phyloP scores from a whole-genome alignment of 306 rosid genomes.

The Castanea sativa region DNA sequence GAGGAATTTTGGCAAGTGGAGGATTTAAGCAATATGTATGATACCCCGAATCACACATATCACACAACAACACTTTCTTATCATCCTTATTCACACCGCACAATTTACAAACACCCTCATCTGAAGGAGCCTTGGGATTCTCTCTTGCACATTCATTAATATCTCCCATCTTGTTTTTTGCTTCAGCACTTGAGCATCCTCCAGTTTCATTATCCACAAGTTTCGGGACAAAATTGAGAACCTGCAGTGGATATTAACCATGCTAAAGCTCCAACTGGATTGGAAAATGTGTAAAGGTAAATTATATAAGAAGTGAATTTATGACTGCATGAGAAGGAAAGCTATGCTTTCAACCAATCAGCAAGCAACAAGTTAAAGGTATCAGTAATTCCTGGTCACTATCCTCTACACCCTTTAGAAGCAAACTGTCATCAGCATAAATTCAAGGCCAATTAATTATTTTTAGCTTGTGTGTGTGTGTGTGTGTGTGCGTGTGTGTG shows the following conservation, averaged over 20 bases:
- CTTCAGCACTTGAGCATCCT: slow-evolving; percentile 51
- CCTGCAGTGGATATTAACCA: slow-evolving; percentile 41
- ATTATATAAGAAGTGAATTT: no score
- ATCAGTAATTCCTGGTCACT: no score
- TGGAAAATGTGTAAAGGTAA: background rate
- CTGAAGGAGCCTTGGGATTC: slow-evolving; percentile 96
- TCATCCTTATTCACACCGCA: slow-evolving; percentile 96
- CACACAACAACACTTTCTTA: slow-evolving; percentile 92
- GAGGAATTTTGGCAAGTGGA: slow-evolving; percentile 96
- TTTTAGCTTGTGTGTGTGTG: no score
- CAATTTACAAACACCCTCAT: slow-evolving; percentile 98
- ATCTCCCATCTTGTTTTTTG: slow-evolving; percentile 54
- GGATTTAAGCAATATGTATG: slow-evolving; percentile 97
- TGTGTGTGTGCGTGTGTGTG: no score
- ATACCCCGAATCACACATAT: slow-evolving; percentile 95
- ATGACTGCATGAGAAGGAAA: no score
- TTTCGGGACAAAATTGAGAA: slow-evolving; percentile 51
- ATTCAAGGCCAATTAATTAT: no score
- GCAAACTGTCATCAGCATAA: no score
- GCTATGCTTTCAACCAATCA: no score
- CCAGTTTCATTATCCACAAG: slow-evolving; percentile 59
- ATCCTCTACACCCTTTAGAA: no score
- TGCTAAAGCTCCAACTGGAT: background rate
- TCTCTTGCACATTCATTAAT: slow-evolving; percentile 56
- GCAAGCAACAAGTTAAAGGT: no score